Percentiles rank a stretch among this genome's conserved stretches.
Conservation (phyloP, 129 eudicot genomes). For the Dittrichia graveolens region DNA sequence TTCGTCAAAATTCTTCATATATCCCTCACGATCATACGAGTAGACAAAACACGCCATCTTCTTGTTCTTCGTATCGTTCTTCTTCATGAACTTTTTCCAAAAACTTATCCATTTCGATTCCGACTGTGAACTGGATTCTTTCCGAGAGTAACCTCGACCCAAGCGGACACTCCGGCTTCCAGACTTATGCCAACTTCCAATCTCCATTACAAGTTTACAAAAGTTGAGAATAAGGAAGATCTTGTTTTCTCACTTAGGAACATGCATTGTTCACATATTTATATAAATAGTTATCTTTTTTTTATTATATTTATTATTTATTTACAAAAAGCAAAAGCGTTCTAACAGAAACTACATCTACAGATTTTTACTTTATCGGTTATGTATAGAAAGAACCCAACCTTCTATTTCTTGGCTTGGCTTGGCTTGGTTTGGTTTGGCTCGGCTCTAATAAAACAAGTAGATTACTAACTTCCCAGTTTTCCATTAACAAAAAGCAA, state of each 20-base stretch:
- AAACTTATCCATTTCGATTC: constrained; percentile 46
- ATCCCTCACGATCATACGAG: constrained; percentile 53
- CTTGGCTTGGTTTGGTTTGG: not conserved
- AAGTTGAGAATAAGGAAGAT: constrained; percentile 7
- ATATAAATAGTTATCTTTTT: not conserved
- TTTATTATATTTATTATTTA: not conserved
- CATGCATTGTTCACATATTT: constrained; percentile 24
- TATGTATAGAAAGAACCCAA: constrained; percentile 24
- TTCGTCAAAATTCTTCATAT: constrained; percentile 73
- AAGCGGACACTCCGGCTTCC: constrained; percentile 50
- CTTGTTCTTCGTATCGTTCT: constrained; percentile 32
- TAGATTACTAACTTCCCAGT: no score
- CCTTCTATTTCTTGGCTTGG: constrained; percentile 10
- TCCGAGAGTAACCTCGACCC: constrained; percentile 34
- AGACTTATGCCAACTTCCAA: constrained; percentile 44
- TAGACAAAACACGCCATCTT: constrained; percentile 26
- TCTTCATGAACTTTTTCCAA: constrained; percentile 50
- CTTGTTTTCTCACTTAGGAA: constrained; percentile 20
- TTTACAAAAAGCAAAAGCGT: constrained; percentile 26
- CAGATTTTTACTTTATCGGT: constrained; percentile 29
- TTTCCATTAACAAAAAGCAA: no score
- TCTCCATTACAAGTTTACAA: constrained; percentile 39
- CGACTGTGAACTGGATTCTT: not conserved
- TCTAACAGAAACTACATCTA: constrained; percentile 12
- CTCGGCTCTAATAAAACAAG: not conserved